Conservation (phyloP, 352 stramenopile species). For the Phytophthora podocarpi region DNA sequence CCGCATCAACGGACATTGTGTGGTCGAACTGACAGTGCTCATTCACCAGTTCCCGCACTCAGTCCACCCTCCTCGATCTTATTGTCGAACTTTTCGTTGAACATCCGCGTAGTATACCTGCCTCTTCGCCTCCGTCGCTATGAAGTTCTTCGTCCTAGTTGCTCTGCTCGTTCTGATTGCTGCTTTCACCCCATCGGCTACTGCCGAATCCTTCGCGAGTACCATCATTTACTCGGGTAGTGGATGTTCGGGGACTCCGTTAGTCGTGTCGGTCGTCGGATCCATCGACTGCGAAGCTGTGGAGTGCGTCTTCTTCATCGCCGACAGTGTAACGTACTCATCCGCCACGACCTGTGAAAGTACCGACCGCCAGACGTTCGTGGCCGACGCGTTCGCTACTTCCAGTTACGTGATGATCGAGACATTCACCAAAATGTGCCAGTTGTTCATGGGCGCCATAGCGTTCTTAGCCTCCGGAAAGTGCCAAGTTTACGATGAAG, state of each 20-base stretch:
- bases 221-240: constrained; percentile 15
- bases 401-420: constrained; percentile 28
- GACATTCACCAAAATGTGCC: constrained; percentile 16
- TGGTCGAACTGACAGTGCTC: background rate
- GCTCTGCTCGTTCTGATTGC: constrained; percentile 14
- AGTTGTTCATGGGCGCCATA: constrained; percentile 11
- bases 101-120: constrained; percentile 5
- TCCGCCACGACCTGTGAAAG: constrained; percentile 11
- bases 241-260: constrained; percentile 23
- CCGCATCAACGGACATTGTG: background rate
- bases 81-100: constrained; percentile 25
- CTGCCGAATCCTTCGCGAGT: constrained; percentile 4
- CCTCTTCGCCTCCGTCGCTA: constrained; percentile 3
- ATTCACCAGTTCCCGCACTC: background rate
- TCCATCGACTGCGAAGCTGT: constrained; percentile 14
- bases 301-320: constrained; percentile 15
- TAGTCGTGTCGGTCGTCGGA: constrained; percentile 17
- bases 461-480: constrained; percentile 15
- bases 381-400: constrained; percentile 6
- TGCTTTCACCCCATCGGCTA: background rate
- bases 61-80: constrained; percentile 9
- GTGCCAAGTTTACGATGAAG: constrained; percentile 19
- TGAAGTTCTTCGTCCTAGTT: constrained; percentile 7
- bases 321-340: constrained; percentile 10
- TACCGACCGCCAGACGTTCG: constrained; percentile 13